Percentiles rank a stretch among this genome's conserved stretches.
Evolutionary conservation across 2,329 filamentous ascomycete genomes (phyloP).

Genomic region (Trichocomaceae sp.): DNA sequence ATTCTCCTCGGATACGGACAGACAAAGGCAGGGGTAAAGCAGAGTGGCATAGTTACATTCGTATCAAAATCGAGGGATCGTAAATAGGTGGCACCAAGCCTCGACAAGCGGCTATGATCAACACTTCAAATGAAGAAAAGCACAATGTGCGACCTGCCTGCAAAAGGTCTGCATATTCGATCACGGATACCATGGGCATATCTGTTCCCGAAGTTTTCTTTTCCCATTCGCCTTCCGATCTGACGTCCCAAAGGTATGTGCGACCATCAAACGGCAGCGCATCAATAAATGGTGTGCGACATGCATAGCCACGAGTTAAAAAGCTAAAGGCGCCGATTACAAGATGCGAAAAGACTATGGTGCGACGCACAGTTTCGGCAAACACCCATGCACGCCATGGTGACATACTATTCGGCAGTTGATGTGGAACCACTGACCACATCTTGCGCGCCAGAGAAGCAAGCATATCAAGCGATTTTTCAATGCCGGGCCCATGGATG

Average conservation of each 20-base stretch:
- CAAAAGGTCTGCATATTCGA: constrained; percentile 22
- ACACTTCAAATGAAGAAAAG: constrained; percentile 17
- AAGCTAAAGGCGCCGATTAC: constrained; percentile 27
- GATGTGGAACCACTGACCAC: constrained; percentile 22
- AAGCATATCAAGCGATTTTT: constrained; percentile 17
- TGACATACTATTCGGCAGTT: constrained; percentile 20
- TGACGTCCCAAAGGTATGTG: constrained; percentile 22
- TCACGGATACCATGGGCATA: constrained; percentile 21
- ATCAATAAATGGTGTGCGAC: constrained; percentile 25
- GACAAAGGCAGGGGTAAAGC: not conserved
- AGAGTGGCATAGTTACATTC: not conserved
- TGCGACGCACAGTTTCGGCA: constrained; percentile 11
- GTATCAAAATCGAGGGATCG: not conserved
- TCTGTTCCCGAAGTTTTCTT: not conserved
- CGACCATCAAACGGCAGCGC: constrained; percentile 24
- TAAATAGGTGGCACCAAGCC: constrained; percentile 14
- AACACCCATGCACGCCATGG: constrained; percentile 15
- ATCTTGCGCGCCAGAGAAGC: constrained; percentile 17
- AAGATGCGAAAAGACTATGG: constrained; percentile 22
- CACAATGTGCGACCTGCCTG: constrained; percentile 18
- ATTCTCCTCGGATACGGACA: not conserved
- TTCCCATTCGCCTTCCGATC: constrained; percentile 12
- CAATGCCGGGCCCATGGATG: constrained; percentile 12
- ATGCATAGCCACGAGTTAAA: constrained; percentile 20
- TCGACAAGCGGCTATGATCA: constrained; percentile 24